Base-by-base conservation (phyloP, 352 stramenopile genomes). In the Globisporangium spinosum region DNA sequence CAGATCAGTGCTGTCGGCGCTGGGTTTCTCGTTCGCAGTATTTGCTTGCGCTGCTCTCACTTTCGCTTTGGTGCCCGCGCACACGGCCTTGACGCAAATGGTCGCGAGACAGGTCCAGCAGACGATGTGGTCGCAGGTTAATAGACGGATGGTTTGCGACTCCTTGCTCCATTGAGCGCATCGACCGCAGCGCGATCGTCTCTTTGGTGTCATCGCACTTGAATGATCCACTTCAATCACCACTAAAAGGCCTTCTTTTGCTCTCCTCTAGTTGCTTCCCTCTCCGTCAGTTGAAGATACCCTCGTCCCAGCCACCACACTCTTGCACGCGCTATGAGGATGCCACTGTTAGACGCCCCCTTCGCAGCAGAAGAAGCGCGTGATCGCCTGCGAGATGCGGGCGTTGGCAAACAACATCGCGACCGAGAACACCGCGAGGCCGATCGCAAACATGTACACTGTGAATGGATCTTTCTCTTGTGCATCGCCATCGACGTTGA, bases 351-450 rank as follows among this genome's bases (percentile, higher is more conserved):
- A 72, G 27, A 35, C 9, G 6, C 62, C 54, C 35, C 51, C 49
- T 59, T 75, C 74, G 62, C 82, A 89, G 69, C 77, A 88, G 64
- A 87, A 84, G 68, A 85, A 87, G 17, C 80, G 76, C 38, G 82
- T 90, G 34, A 83, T 63, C 38, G 69, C 67, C 62, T 86, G 80
- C 22, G 80, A 75, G 53, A 83, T 60, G 7, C 74, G 70, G 29
- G 71, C 76, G 58, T 80, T 68, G 10, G 64, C 77, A 60, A 89
- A 77, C 20, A 86, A 58, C 66, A 83, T 38, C 13, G 74, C 67
- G 54, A 84, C 59, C 47, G 76, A 62, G 27, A 77, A 25, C 34
- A 80, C 3, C 34, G 80, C 43, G 47, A 82, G 61, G 2, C 65
- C 72, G 40, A 82, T 70, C 43, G 70, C 62, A 20, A 70, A 73